A percentile compares a stretch with the other conserved stretches of the same genome.
Conservation (phyloP, 176 grass and related monocot genomes). For the Triticum urartu region DNA sequence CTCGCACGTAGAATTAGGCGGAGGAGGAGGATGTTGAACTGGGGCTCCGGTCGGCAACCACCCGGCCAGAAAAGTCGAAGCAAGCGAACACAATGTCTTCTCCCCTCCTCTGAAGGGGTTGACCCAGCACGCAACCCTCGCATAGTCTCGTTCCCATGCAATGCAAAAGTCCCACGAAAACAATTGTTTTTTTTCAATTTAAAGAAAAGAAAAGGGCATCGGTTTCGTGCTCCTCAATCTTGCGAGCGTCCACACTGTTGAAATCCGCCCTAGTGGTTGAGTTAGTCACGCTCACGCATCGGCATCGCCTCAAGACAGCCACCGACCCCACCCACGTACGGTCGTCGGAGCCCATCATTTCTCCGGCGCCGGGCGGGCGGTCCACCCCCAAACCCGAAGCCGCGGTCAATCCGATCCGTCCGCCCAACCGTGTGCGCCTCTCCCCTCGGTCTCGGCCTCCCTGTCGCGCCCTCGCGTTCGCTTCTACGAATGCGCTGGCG, state of each 20-base stretch:
- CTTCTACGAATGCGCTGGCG: slow-evolving; percentile 3
- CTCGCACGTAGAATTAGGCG: not conserved
- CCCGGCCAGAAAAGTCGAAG: not conserved
- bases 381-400: not conserved
- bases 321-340: not conserved
- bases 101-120: not conserved
- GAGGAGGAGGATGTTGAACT: not conserved
- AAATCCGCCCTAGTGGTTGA: not conserved
- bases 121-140: not conserved
- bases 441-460: too few relatives aligned
- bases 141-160: not conserved
- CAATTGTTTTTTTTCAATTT: not conserved
- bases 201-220: not conserved
- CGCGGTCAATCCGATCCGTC: slow-evolving; percentile 9
- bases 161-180: not conserved
- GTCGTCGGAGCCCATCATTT: not conserved
- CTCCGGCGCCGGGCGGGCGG: not conserved
- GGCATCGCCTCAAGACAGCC: not conserved
- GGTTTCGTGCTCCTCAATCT: not conserved
- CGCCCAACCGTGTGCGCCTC: not conserved
- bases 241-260: slow-evolving; percentile 2
- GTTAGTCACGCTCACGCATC: not conserved
- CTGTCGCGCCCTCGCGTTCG: not conserved
- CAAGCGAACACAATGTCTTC: not conserved
- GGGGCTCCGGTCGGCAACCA: slow-evolving; percentile 4